These are phyloP conservation scores for Hypomontagnella monticulosa DNA, from an alignment of 495 filamentous ascomycete species.

Conservation along the genomic window DNA sequence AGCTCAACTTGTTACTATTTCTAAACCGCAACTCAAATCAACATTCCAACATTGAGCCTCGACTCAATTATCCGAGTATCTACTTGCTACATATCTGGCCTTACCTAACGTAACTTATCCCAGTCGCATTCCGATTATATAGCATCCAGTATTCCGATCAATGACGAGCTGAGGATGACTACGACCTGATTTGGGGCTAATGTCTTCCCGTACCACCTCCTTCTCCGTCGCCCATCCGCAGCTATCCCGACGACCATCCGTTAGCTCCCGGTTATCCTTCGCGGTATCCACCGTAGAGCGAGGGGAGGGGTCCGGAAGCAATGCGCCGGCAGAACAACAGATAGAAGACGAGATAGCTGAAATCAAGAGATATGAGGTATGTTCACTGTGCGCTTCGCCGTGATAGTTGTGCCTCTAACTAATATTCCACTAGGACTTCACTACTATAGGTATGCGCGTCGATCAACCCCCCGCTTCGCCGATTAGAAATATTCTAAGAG, in stretches of 20 bases:
- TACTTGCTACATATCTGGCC: neutral
- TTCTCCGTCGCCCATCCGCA: slow-evolving; percentile 59
- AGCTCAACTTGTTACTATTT: slow-evolving; percentile 2
- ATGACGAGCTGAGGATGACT: slow-evolving; percentile 44
- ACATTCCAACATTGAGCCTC: neutral
- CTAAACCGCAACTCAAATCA: slow-evolving; percentile 13
- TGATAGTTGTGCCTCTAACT: slow-evolving; percentile 13
- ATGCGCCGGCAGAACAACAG: slow-evolving; percentile 63
- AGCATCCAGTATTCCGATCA: slow-evolving; percentile 36
- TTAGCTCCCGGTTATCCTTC: slow-evolving; percentile 74
- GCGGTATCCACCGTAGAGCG: slow-evolving; percentile 72
- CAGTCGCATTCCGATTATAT: slow-evolving; percentile 6
- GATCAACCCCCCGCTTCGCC: slow-evolving; percentile 2
- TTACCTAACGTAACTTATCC: slow-evolving; percentile 5
- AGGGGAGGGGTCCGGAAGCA: slow-evolving; percentile 58
- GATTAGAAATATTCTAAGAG: slow-evolving; percentile 4
- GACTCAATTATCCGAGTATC: neutral
- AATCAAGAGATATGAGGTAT: slow-evolving; percentile 94
- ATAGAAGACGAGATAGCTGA: slow-evolving; percentile 96
- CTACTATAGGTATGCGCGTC: slow-evolving; percentile 77
- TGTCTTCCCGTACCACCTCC: slow-evolving; percentile 72
- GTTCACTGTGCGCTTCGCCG: neutral
- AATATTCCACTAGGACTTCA: slow-evolving; percentile 67
- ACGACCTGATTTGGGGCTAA: slow-evolving; percentile 42
- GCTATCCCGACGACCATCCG: slow-evolving; percentile 65